These are phyloP conservation scores for Sanghuangporus baumii DNA, from an alignment of 1,284 basidiomycete genomes.

Conservation along the genomic window DNA sequence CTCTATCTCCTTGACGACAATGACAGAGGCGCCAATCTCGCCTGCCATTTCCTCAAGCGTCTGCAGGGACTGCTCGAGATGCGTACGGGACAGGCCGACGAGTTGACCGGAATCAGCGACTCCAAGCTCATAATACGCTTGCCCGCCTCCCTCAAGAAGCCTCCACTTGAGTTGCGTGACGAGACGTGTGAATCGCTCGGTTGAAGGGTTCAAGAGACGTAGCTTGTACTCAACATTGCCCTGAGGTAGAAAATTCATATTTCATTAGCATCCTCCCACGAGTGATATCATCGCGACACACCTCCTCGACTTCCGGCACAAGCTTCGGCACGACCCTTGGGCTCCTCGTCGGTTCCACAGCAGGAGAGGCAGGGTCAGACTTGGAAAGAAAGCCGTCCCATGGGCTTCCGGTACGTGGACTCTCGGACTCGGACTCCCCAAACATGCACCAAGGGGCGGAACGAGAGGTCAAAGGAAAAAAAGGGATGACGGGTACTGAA, in stretches of 20 bases:
- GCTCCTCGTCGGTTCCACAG: slow-evolving; percentile 14
- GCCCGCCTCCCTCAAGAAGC: slow-evolving; percentile 84
- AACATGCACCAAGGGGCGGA: slow-evolving; percentile 46
- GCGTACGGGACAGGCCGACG: slow-evolving; percentile 67
- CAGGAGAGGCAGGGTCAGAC: slow-evolving; percentile 35
- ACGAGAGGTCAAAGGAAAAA: neutral
- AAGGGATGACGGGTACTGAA: slow-evolving; percentile 9
- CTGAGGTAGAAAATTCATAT: slow-evolving; percentile 27
- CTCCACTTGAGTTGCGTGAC: slow-evolving; percentile 96
- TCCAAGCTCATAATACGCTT: slow-evolving; percentile 91
- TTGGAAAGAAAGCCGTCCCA: slow-evolving; percentile 69
- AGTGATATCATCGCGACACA: slow-evolving; percentile 22
- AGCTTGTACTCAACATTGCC: slow-evolving; percentile 87
- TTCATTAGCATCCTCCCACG: neutral
- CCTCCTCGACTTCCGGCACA: slow-evolving; percentile 67
- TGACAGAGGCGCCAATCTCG: slow-evolving; percentile 85
- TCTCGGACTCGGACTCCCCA: slow-evolving; percentile 73
- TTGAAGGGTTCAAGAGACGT: slow-evolving; percentile 66
- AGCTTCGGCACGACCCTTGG: slow-evolving; percentile 45
- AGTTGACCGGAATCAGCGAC: slow-evolving; percentile 84
- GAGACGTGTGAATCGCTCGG: slow-evolving; percentile 69
- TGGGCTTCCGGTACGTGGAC: slow-evolving; percentile 68
- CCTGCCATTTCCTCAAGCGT: slow-evolving; percentile 90
- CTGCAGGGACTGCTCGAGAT: slow-evolving; percentile 75
- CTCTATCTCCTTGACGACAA: slow-evolving; percentile 82